Base-by-base conservation (phyloP, 2,329 filamentous ascomycete species). In the Clonostachys solani region DNA sequence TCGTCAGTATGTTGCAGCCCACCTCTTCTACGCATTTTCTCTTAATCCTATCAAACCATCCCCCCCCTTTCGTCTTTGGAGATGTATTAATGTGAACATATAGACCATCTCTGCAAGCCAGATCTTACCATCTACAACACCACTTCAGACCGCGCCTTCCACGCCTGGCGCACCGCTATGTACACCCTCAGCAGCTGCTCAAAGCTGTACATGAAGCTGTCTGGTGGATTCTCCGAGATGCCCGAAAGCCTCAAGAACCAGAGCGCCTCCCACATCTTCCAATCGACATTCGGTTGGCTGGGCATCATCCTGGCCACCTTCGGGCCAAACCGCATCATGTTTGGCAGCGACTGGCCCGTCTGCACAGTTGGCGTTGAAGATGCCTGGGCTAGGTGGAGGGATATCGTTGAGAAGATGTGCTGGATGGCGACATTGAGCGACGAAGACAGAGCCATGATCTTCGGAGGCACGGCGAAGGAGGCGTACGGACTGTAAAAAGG, bases 271-370 rank as follows among this genome's bases (percentile, higher is more conserved):
- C 74, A 80, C 35, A 77, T 90, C 48, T 83, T 89, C 53, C 71
- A 78, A 51, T 75, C 76, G 38, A 73, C 88, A 17, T 73, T 78
- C 49, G 84, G 85, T 19, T 95, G 89, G 85, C 77, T 89, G 3
- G 79, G 83, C 50, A 80, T 86, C 45, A 70, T 92, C 1, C 79
- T 95, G 45, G 78, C 83, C 29, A 78, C 78, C 2, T 96, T 96
- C 59, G 84, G 87, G 2, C 69, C 86, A 1, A 62, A 72, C 18
- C 77, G 89, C 52, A 77, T 94, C 61, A 91, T 97, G 85, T 96
- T 94, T 65, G 92, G 86, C 19, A 92, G 87, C 53, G 91, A 96
- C 65, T 97, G 92, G 92, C 92, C 92, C 3, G 86, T 96, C 1
- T 95, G 90, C 68, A 92, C 89, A 52, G 70, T 89, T 23, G 57